Base-by-base conservation (phyloP, 2,329 filamentous ascomycete species). In the Diaporthe vexans region DNA sequence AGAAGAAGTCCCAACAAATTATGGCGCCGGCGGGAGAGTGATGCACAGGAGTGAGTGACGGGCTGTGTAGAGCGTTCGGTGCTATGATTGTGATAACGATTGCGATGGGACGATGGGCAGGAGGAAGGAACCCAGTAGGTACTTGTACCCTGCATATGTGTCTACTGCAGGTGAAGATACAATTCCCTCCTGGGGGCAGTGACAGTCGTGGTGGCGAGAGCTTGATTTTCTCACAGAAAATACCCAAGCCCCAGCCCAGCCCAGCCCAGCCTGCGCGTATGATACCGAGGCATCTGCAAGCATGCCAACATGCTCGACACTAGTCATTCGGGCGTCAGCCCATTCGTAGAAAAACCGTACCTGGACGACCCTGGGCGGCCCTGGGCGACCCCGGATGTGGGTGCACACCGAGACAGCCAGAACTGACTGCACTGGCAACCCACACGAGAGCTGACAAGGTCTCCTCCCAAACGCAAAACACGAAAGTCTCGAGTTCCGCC, bases 201-300 rank as follows among this genome's bases (percentile, higher is more conserved):
- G 46, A 52, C 63, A 26, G n/a, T 37, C 40, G 17, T 63, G 59
- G 63, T 68, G 63, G 63, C 63, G 63, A 54, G 63, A 71, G 52
- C 56, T 72, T 72, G 57, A 72, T 46, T 61, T 59, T 71, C 56
- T 57, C 67, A 24, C 13, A 29, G 21, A 48, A 40, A 24, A 43
- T 17, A 43, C 29, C 43, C 56, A 26, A 15, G 13, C 61, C 43
- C 43, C 26, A 24, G n/a, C 33, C 52, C 68, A 71, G 26, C 35
- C 52, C 54, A 57, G 37, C 52, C n/a, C 52, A 57, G 37, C 52
- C n/a, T 37, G 56, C 21, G 21, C 37, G 57, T 58, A 33, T 59
- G 56, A 61, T 59, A 52, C 69, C 69, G 69, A 71, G 69, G 69
- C 69, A 71, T 61, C 29, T 61, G 40, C 46, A 67, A 43, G 46